Evolutionary conservation across 768 basidiomycete species (phyloP), one percentile per base, ranked within the genome.

Genomic region (Tricholoma terreum): DNA sequence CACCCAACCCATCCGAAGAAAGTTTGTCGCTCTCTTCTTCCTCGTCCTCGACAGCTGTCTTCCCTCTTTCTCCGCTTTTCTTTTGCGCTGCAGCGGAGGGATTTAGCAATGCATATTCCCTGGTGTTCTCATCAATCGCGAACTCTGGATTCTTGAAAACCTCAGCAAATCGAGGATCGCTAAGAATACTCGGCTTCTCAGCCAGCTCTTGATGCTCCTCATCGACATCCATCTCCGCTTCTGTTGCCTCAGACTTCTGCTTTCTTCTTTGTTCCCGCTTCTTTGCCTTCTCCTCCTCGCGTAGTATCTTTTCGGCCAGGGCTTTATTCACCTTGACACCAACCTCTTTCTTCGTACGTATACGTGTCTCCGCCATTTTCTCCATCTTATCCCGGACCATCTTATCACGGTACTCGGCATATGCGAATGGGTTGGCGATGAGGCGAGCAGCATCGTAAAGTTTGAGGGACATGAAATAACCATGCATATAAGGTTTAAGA

Each of bases 401-500:
- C 66, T 87, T 88, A 71, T 96, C 94, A 61, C 94, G 89, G 71
- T 98, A 87, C 67, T 99, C 97, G 38, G 86, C 87, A 70, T 98
- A 98, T 9, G 89, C 93, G 69, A 93, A 95, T 2, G 97, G 97
- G 75, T 98, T 98, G 56, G 94, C 89, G 63, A 98, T 94, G 61
- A 96, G 83, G 31, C 95, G 87, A 1, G 97, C 97, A 51, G 95
- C 89, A 64, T 95, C 92, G 76, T 98, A 98, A 5, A 98, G 84
- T 66, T 94, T 92, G 73, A 98, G 86, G 4, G 94, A 92, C 60
- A 98, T 73, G 77, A 99, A 98, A 84, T 95, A 98, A 42, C 97
- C 97, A 72, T 99, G 97, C 96, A 99, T 98, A 75, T 98, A 99
- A 4, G 97, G 97, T 72, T 96, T 96, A 79, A 98, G 90, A 15